A percentile compares a stretch with the other conserved stretches of the same genome.
Evolutionary conservation across 2,329 filamentous ascomycete species (phyloP).

Genomic region (Epichloe sp.): DNA sequence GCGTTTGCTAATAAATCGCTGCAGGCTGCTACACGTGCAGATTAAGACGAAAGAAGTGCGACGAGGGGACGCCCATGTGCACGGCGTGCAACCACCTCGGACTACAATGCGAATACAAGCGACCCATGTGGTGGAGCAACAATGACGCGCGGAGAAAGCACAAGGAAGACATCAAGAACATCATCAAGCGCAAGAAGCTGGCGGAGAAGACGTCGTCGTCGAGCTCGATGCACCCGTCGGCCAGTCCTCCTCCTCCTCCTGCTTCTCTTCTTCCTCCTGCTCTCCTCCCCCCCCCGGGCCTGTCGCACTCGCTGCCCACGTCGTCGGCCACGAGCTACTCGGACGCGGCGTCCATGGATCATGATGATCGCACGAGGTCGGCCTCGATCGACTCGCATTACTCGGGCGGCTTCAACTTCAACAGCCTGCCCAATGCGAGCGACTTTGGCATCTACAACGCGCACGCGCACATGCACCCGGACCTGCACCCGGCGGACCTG

Average conservation of each 20-base stretch:
- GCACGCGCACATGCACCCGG: constrained; percentile 44
- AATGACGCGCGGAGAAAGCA: constrained; percentile 71
- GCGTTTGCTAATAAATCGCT: constrained; percentile 2
- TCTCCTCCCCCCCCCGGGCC: constrained; percentile 43
- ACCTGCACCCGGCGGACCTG: constrained; percentile 43
- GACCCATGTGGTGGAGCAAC: constrained; percentile 96
- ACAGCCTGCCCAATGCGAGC: constrained; percentile 39
- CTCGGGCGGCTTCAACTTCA: constrained; percentile 61
- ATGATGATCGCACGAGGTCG: constrained; percentile 51
- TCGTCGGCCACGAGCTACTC: constrained; percentile 71
- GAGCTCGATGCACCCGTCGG: constrained; percentile 39
- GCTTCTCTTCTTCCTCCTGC: constrained; percentile 24
- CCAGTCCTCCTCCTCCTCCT: constrained; percentile 37
- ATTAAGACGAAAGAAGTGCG: constrained; percentile 55
- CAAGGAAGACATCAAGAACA: constrained; percentile 92
- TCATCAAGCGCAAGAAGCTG: constrained; percentile 94
- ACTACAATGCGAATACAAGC: constrained; percentile 87
- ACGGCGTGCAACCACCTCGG: constrained; percentile 61
- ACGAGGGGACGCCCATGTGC: constrained; percentile 50
- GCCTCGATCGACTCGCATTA: constrained; percentile 72
- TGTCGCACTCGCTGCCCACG: constrained; percentile 71
- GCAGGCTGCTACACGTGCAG: constrained; percentile 57
- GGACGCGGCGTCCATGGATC: constrained; percentile 38
- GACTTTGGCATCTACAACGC: constrained; percentile 50
- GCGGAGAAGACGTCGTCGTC: constrained; percentile 66